These are phyloP conservation scores for Alternaria gansuensis DNA, from an alignment of 2,329 filamentous ascomycete genomes.

Conservation along the genomic window DNA sequence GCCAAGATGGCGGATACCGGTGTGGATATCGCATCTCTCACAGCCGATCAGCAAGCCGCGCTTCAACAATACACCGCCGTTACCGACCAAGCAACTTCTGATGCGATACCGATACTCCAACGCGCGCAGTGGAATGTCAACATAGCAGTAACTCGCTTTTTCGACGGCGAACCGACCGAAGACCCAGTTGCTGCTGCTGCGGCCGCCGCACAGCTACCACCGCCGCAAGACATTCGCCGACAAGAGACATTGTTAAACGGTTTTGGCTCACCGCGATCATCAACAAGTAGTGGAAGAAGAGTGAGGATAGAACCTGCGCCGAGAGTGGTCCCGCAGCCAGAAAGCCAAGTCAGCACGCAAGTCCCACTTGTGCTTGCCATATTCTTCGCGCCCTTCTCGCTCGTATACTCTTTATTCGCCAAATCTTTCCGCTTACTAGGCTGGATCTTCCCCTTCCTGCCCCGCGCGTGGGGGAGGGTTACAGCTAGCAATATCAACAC, in stretches of 20 bases:
- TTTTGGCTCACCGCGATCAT: slow-evolving; percentile 52
- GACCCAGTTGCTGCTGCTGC: slow-evolving; percentile 72
- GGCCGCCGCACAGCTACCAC: slow-evolving; percentile 70
- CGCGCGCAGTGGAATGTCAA: slow-evolving; percentile 97
- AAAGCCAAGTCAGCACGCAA: slow-evolving; percentile 70
- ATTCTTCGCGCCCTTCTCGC: slow-evolving; percentile 80
- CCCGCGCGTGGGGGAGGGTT: slow-evolving; percentile 64
- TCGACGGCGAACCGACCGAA: slow-evolving; percentile 90
- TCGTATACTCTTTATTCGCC: slow-evolving; percentile 77
- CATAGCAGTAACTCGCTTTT: slow-evolving; percentile 97
- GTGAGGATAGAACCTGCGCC: slow-evolving; percentile 73
- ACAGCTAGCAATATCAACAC: slow-evolving; percentile 58
- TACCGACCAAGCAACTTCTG: slow-evolving; percentile 80
- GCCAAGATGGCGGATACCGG: slow-evolving; percentile 51
- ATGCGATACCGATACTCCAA: slow-evolving; percentile 80
- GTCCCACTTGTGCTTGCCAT: slow-evolving; percentile 80
- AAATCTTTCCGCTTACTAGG: slow-evolving; percentile 76
- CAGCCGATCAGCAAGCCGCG: slow-evolving; percentile 78
- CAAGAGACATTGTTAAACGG: slow-evolving; percentile 73
- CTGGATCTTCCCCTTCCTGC: slow-evolving; percentile 82
- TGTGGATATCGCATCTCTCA: slow-evolving; percentile 73
- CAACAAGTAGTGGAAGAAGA: slow-evolving; percentile 42
- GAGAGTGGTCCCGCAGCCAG: slow-evolving; percentile 80
- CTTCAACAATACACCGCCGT: slow-evolving; percentile 89
- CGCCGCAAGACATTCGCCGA: slow-evolving; percentile 69